Evolutionary conservation across 169 alveolate species (phyloP).

Genomic region (Eimeria praecox): DNA sequence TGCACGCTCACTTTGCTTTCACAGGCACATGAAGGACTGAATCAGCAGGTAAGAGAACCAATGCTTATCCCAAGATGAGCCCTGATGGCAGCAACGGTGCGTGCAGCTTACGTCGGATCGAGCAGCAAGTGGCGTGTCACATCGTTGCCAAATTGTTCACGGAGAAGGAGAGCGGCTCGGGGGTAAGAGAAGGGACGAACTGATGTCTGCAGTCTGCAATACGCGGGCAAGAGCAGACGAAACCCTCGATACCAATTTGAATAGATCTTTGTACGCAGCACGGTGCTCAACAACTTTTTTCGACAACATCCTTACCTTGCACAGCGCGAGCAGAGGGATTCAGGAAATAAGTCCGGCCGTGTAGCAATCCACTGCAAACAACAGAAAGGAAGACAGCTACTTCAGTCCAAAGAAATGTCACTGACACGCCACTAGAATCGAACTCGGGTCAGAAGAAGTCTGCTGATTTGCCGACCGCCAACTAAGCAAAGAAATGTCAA

Average conservation of each 20-base stretch:
- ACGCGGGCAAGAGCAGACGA: background rate
- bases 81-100: background rate
- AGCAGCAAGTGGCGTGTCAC: slow-evolving; percentile 43
- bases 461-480: background rate
- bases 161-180: slow-evolving; percentile 75
- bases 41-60: background rate
- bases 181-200: slow-evolving; percentile 60
- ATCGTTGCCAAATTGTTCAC: slow-evolving; percentile 60
- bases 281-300: background rate
- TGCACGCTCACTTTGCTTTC: background rate
- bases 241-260: background rate
- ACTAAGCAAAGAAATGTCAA: background rate
- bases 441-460: background rate
- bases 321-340: slow-evolving; percentile 67
- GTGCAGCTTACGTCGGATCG: slow-evolving; percentile 56
- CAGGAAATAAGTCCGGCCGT: slow-evolving; percentile 71
- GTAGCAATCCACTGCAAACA: slow-evolving; percentile 78
- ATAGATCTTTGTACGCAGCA: background rate
- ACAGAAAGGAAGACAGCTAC: background rate
- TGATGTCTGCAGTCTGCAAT: slow-evolving; percentile 67
- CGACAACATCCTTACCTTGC: slow-evolving; percentile 42
- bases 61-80: background rate
- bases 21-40: background rate
- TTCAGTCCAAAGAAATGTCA: background rate
- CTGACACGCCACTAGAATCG: background rate